A percentile compares a stretch with the other conserved stretches of the same genome.
These are phyloP conservation scores for Knoxia roxburghii DNA, from an alignment of 257 asterid genomes.

Conservation along the genomic window DNA sequence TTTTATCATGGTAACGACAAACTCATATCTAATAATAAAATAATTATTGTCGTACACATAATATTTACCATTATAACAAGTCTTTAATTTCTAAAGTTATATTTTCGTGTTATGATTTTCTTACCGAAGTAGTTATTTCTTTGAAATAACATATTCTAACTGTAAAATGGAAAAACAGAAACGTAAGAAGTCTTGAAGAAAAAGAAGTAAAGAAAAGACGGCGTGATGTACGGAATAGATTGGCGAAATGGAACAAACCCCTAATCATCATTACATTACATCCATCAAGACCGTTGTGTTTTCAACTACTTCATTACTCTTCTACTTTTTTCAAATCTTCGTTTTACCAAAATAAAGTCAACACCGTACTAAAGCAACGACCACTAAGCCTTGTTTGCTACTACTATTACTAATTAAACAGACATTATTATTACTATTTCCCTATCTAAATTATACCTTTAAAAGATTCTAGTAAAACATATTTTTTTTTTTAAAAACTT, in stretches of 20 bases:
- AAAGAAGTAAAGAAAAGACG: too few species aligned
- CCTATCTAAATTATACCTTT: background rate
- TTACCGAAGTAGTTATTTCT: too few species aligned
- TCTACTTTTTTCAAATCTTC: background rate
- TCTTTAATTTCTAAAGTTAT: too few species aligned
- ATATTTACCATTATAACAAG: too few species aligned
- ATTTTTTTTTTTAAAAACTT: background rate
- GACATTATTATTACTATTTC: background rate
- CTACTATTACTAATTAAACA: background rate
- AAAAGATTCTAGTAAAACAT: background rate
- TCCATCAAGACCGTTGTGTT: conserved; percentile 10
- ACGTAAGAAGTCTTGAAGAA: too few species aligned
- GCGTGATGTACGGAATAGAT: conserved; percentile 26
- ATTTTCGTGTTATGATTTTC: too few species aligned
- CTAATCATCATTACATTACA: conserved; percentile 6
- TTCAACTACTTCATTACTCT: background rate
- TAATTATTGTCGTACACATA: too few species aligned
- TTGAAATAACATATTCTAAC: too few species aligned
- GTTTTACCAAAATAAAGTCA: conserved; percentile 4
- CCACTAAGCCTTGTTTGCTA: conserved; percentile 15
- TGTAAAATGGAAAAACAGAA: too few species aligned
- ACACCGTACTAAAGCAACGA: conserved; percentile 10
- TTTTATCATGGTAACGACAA: too few species aligned
- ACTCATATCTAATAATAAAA: too few species aligned
- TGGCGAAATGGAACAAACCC: conserved; percentile 8